Evolutionary conservation across 164 flowering plant genomes (phyloP).

Genomic region (Aristolochia fimbriata): DNA sequence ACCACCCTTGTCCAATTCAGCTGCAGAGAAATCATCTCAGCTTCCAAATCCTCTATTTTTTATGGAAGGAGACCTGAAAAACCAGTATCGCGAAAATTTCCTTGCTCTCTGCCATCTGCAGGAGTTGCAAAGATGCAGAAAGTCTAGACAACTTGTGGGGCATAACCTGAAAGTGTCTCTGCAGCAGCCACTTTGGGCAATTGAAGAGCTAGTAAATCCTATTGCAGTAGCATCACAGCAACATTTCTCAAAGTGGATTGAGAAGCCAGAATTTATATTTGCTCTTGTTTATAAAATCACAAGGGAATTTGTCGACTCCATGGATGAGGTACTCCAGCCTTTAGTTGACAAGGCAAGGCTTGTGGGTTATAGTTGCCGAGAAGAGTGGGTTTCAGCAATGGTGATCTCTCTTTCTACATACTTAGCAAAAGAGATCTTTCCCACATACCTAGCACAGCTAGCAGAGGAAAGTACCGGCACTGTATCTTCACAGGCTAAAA

Average conservation of each 20-base stretch:
- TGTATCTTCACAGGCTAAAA: slow-evolving; percentile 33
- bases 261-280: slow-evolving; percentile 87
- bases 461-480: slow-evolving; percentile 40
- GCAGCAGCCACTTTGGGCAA: slow-evolving; percentile 87
- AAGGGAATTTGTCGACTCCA: slow-evolving; percentile 76
- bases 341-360: slow-evolving; percentile 86
- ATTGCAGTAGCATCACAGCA: slow-evolving; percentile 55
- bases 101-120: slow-evolving; percentile 77
- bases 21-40: slow-evolving; percentile 30
- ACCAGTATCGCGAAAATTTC: slow-evolving; percentile 66
- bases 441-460: slow-evolving; percentile 39
- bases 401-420: slow-evolving; percentile 62
- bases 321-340: slow-evolving; percentile 96
- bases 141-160: slow-evolving; percentile 72
- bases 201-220: slow-evolving; percentile 96
- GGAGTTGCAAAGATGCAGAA: slow-evolving; percentile 69
- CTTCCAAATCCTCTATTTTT: slow-evolving; percentile 63
- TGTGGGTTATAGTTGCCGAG: slow-evolving; percentile 90
- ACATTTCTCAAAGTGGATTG: slow-evolving; percentile 82
- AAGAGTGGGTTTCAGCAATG: slow-evolving; percentile 97
- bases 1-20: slow-evolving; percentile 60
- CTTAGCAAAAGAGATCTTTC: slow-evolving; percentile 82
- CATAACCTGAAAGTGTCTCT: slow-evolving; percentile 36
- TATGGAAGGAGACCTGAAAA: slow-evolving; percentile 77
- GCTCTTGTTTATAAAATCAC: slow-evolving; percentile 81